phyloP scores from a whole-genome alignment of 2,329 filamentous ascomycete species.

The Fusarium sp. region DNA sequence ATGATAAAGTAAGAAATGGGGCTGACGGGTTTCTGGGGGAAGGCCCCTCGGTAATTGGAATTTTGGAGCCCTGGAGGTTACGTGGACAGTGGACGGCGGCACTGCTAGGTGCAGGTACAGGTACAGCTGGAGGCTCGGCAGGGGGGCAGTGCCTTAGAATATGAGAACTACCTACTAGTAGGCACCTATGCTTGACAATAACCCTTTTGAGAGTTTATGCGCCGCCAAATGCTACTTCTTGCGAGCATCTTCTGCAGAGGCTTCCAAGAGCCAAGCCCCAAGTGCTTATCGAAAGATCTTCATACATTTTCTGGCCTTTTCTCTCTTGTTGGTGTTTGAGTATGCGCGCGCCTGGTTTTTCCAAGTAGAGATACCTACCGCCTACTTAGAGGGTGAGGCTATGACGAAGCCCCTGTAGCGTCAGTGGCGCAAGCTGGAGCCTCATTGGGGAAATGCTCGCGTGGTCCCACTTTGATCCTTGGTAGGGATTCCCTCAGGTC shows the following conservation, averaged over 20 bases:
- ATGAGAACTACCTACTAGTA: background rate
- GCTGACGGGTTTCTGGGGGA: conserved; percentile 13
- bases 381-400: conserved; percentile 16
- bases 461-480: conserved; percentile 34
- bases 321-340: conserved; percentile 28
- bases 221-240: background rate
- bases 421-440: conserved; percentile 20
- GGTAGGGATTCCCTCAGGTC: background rate
- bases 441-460: conserved; percentile 49
- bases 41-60: conserved; percentile 31
- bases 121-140: conserved; percentile 8
- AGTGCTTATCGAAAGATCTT: no score
- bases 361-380: conserved; percentile 22
- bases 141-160: background rate
- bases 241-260: background rate
- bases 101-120: conserved; percentile 1
- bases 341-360: conserved; percentile 36
- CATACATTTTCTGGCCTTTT: background rate
- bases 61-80: conserved; percentile 33
- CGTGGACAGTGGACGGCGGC: conserved; percentile 29
- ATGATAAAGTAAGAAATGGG: conserved; percentile 32
- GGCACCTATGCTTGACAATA: background rate
- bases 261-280: background rate
- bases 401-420: conserved; percentile 27
- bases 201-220: conserved; percentile 3